phyloP scores from a whole-genome alignment of 2,329 filamentous ascomycete species.

The Nemania sp. region DNA sequence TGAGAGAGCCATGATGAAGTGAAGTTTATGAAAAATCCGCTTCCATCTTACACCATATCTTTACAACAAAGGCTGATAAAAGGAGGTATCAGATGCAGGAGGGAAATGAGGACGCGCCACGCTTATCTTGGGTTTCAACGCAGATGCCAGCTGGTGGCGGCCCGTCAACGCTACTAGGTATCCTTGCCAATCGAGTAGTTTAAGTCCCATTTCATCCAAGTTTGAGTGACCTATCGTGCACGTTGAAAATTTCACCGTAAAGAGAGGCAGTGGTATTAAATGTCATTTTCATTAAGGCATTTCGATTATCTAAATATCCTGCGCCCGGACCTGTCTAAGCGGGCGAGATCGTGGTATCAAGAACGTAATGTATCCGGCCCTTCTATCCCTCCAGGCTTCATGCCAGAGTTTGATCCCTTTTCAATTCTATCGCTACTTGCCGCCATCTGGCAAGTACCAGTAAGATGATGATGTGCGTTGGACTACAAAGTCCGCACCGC shows the following conservation, averaged over 20 bases:
- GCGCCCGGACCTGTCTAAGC: conserved; percentile 14
- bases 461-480: too few relatives aligned
- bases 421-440: conserved; percentile 18
- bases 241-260: too few relatives aligned
- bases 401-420: conserved; percentile 21
- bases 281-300: conserved; percentile 4
- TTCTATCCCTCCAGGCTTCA: conserved; percentile 20
- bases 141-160: conserved; percentile 11
- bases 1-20: conserved; percentile 32
- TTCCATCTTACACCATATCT: conserved; percentile 6
- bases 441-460: conserved; percentile 17
- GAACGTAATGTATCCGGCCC: not conserved
- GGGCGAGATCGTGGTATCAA: conserved; percentile 23
- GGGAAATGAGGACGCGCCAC: conserved; percentile 3
- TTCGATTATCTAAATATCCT: conserved; percentile 9
- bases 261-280: conserved; percentile 1
- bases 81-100: not conserved
- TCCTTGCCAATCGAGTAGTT: too few relatives aligned
- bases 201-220: too few relatives aligned
- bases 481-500: conserved; percentile 29
- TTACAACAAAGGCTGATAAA: not conserved
- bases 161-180: not conserved
- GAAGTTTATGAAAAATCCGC: not conserved
- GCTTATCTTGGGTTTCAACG: conserved; percentile 8
- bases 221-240: too few relatives aligned